A percentile compares a stretch with the other conserved stretches of the same genome.
Conservation (phyloP, 352 stramenopile genomes). For the Globisporangium uncinulatum region DNA sequence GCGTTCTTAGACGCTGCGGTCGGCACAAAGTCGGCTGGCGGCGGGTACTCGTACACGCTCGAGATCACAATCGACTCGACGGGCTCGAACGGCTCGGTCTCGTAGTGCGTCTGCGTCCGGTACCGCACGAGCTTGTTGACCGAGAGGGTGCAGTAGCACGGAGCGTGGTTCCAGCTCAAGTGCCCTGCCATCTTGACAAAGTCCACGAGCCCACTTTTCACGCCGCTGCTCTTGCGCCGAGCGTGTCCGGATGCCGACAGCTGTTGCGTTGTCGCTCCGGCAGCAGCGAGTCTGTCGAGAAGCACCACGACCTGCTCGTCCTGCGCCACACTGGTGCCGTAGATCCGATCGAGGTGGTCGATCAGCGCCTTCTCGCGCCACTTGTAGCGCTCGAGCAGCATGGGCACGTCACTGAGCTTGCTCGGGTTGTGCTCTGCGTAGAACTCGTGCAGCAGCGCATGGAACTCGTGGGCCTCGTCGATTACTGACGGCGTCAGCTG, state of each 20-base stretch:
- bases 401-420: constrained; percentile 54
- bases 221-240: constrained; percentile 20
- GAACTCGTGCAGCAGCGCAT: constrained; percentile 36
- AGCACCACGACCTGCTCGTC: constrained; percentile 27
- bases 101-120: constrained; percentile 30
- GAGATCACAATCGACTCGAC: constrained; percentile 34
- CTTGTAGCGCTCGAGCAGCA: constrained; percentile 45
- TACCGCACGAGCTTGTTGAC: constrained; percentile 53
- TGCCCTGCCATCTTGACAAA: constrained; percentile 38
- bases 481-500: not conserved
- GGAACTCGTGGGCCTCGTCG: constrained; percentile 20
- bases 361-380: constrained; percentile 46
- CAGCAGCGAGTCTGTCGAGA: constrained; percentile 16
- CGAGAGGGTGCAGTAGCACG: constrained; percentile 38
- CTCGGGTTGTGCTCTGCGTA: constrained; percentile 55
- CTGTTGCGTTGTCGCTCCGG: not conserved
- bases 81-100: constrained; percentile 29
- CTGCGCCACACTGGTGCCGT: constrained; percentile 35
- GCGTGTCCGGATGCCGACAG: not conserved
- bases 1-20: constrained; percentile 6
- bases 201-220: constrained; percentile 29
- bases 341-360: constrained; percentile 63
- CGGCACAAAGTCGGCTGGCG: constrained; percentile 9
- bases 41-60: constrained; percentile 37
- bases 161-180: constrained; percentile 35